Evolutionary conservation across 2,329 filamentous ascomycete genomes (phyloP), one percentile per base, ranked within the genome.

Genomic region (Aspergillus sp.): DNA sequence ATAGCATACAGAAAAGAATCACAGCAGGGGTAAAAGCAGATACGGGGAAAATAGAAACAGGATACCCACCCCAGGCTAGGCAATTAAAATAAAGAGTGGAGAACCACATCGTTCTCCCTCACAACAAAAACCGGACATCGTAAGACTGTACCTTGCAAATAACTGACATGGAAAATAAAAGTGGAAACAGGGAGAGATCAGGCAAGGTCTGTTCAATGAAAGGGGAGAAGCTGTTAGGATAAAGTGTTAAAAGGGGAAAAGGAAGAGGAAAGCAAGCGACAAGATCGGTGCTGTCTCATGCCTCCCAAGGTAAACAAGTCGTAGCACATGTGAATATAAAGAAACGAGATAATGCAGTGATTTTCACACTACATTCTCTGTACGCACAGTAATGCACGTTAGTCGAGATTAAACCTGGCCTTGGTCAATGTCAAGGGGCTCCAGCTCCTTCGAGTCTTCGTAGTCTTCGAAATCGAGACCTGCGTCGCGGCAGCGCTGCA

Each of bases 381-480:
- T 5, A 36, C 39, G 19, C 43, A 19, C 30, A 39, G 19, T 43
- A 30, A 49, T 52, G 55, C 32, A 30, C 10, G n/a, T 23, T 21
- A 36, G 13, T 53, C 39, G 39, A 50, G 54, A 53, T 58, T 52
- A 67, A 39, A 64, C 63, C 59, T 69, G 63, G 50, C 54, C 65
- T 58, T 76, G 74, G 53, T 77, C 74, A 50, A 76, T 63, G 23
- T 76, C 73, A n/a, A 74, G 63, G 30, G 69, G 69, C 56, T 76
- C 74, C 30, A 79, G 67, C 45, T 77, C 74, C 56, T 79, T 78
- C 10, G 76, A 70, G 23, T 79, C 77, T 21, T 80, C 78, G 51
- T 79, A 81, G 60, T 81, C 79, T n/a, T 80, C 76, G 57, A 80
- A 81, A n/a, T 79, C 76, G 6, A 81, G 70, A n/a, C 78, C 79